phyloP scores from a whole-genome alignment of 1,284 basidiomycete genomes.

The Mycena citricolor region DNA sequence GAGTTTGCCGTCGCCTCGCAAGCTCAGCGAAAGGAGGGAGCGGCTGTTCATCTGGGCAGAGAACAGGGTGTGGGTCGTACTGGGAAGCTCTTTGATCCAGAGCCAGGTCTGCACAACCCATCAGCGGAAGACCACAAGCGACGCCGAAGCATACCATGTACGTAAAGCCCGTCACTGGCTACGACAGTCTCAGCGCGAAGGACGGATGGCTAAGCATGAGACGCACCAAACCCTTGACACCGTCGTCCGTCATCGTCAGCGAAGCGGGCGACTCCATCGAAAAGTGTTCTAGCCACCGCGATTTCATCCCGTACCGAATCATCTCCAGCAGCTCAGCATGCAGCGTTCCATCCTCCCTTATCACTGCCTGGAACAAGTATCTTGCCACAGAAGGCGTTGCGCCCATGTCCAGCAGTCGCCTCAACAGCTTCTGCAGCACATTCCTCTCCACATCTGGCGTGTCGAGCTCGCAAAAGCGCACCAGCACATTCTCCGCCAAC shows the following conservation, averaged over 20 bases:
- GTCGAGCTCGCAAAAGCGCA: constrained; percentile 35
- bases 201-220: not conserved
- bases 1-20: constrained; percentile 58
- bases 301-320: constrained; percentile 64
- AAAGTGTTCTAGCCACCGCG: constrained; percentile 73
- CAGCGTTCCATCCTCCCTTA: constrained; percentile 46
- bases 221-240: constrained; percentile 41
- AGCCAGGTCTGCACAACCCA: constrained; percentile 60
- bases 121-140: constrained; percentile 4
- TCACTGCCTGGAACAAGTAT: constrained; percentile 56
- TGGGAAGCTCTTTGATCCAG: constrained; percentile 60
- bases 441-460: constrained; percentile 49
- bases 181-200: constrained; percentile 1
- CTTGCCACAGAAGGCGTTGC: constrained; percentile 60
- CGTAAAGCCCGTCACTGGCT: constrained; percentile 59
- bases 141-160: constrained; percentile 53
- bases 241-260: constrained; percentile 45
- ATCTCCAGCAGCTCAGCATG: constrained; percentile 68
- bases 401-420: constrained; percentile 69
- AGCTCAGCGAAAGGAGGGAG: constrained; percentile 41
- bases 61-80: constrained; percentile 45
- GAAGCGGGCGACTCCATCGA: constrained; percentile 58
- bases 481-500: constrained; percentile 54
- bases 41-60: constrained; percentile 37
- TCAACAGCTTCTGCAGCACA: constrained; percentile 58